Evolutionary conservation across 73 alveolate species (phyloP), one percentile per base, ranked within the genome.

Genomic region (Symbiodinium pilosum): DNA sequence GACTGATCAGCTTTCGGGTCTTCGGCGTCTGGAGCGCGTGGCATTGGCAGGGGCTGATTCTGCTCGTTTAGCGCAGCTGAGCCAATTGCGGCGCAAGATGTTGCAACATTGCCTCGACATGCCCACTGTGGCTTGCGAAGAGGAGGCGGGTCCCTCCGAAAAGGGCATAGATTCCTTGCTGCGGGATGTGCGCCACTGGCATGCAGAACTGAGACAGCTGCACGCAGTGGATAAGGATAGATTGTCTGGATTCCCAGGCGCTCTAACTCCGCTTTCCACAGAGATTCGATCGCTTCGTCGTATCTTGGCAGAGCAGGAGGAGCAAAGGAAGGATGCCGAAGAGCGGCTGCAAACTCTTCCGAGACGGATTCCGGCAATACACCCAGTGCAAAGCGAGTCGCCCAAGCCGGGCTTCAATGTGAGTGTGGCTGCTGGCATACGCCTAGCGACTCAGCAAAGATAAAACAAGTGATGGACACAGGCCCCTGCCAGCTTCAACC

Each of bases 101-200:
- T n/a, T 64, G 39, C 59, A 47, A 47, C 59, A 47, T 47, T 47
- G 6, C 59, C n/a, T n/a, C n/a, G 73, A 54, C 26, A 26, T 54
- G 20, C 73, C 32, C 20, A 24, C 73, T 54, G 20, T 16, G 73
- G 32, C 32, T 26, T 16, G 32, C 73, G 32, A 24, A 0, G n/a
- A n/a, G n/a, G n/a, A n/a, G n/a, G 6, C 59, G 59, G 59, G 59
- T 14, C 59, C 59, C 14, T 2, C 41, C 38, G 40, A 26, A 5
- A 64, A 64, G 14, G 30, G 81, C 30, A 38, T 28, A n/a, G 41
- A 32, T 18, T 64, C 81, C 38, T 64, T 64, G 39, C 81, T 64
- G 21, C 41, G 81, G 81, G 81, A 64, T 64, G 81, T 64, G 40
- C 81, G 81, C 81, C 81, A 64, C 81, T 64, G 81, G 81, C 81